A percentile compares a stretch with the other conserved stretches of the same genome.
Conservation (phyloP, 129 eudicot species). For the Lactuca sativa region DNA sequence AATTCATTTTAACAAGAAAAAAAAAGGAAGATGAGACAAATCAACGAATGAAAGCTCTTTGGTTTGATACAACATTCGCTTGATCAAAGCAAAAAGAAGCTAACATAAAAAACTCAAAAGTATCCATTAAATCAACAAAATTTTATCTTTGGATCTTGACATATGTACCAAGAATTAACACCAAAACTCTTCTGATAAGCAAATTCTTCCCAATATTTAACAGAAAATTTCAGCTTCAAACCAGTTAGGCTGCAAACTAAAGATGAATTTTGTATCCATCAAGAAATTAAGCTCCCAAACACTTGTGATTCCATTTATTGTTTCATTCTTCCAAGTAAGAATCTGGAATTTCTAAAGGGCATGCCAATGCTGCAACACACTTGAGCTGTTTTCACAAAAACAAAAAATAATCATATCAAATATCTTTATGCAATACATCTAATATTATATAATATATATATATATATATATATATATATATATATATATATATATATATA, state of each 20-base stretch:
- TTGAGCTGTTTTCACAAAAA: slow-evolving; percentile 59
- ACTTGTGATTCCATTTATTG: background rate
- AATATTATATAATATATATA: background rate
- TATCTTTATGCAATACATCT: background rate
- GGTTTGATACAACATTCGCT: background rate
- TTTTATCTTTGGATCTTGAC: background rate
- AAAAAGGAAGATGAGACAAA: too few species aligned
- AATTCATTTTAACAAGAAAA: too few species aligned
- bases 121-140: background rate
- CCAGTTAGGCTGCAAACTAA: background rate
- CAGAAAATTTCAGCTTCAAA: background rate
- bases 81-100: background rate
- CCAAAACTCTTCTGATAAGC: slow-evolving; percentile 2
- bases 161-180: slow-evolving; percentile 16
- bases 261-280: background rate
- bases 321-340: slow-evolving; percentile 42
- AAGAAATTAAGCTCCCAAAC: slow-evolving; percentile 4
- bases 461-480: too few species aligned
- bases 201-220: background rate
- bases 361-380: slow-evolving; percentile 55
- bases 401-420: slow-evolving; percentile 1
- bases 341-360: slow-evolving; percentile 51
- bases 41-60: too few species aligned
- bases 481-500: slow-evolving; percentile 8
- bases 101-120: background rate